Evolutionary conservation across 23 red algal species (phyloP).

Genomic region (Agarophyton chilense): DNA sequence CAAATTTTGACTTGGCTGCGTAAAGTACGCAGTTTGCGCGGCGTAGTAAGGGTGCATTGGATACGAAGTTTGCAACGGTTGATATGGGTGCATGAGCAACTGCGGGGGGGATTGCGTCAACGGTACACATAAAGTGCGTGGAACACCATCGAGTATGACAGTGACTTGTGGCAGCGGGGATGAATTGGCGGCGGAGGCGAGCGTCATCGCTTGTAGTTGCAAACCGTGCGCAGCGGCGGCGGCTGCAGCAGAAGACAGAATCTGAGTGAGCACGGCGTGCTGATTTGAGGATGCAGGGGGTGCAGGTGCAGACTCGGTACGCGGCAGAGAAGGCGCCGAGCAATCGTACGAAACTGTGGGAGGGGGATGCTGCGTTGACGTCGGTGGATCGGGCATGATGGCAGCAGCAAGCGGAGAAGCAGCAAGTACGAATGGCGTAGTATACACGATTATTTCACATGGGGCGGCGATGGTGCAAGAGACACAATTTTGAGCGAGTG

Average conservation of each 20-base stretch:
- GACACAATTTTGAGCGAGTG: background rate
- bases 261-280: background rate
- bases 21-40: constrained; percentile 11
- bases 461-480: no score
- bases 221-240: constrained; percentile 31
- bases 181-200: constrained; percentile 8
- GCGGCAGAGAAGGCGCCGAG: background rate
- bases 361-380: constrained; percentile 4
- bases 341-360: background rate
- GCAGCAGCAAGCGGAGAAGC: background rate
- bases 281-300: background rate
- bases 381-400: constrained; percentile 5
- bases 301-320: background rate
- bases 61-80: constrained; percentile 7
- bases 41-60: constrained; percentile 22
- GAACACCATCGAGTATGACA: background rate
- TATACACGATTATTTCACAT: no score
- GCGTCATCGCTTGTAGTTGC: constrained; percentile 5
- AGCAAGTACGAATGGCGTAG: background rate
- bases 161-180: background rate
- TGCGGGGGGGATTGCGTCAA: background rate
- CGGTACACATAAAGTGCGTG: background rate
- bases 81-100: background rate
- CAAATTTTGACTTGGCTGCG: constrained; percentile 33
- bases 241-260: background rate